A percentile compares a stretch with the other conserved stretches of the same genome.
These are phyloP conservation scores for Lodderomyces theae DNA, from an alignment of 1,139 yeast species.

Conservation along the genomic window DNA sequence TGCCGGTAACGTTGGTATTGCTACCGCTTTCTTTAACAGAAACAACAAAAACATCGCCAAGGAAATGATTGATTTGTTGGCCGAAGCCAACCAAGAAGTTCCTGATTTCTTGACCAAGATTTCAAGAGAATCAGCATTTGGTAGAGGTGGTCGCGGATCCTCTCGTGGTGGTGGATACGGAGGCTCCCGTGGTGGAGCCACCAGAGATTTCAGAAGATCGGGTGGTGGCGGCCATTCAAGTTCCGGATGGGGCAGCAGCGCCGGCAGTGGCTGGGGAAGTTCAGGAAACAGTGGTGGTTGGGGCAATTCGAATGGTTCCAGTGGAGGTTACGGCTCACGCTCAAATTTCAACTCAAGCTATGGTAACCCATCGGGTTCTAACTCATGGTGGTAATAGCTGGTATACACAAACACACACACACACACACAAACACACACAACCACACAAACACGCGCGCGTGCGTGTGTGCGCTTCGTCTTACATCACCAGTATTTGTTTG, in stretches of 20 bases:
- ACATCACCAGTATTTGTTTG: neutral
- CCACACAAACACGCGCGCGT: too few relatives aligned
- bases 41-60: constrained; percentile 86
- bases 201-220: constrained; percentile 61
- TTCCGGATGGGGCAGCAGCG: constrained; percentile 22
- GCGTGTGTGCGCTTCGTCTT: too few relatives aligned
- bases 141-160: constrained; percentile 42
- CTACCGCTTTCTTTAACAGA: constrained; percentile 97
- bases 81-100: constrained; percentile 97
- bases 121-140: constrained; percentile 72
- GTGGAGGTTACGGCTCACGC: constrained; percentile 12
- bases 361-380: constrained; percentile 33
- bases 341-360: constrained; percentile 22
- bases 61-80: constrained; percentile 80
- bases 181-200: constrained; percentile 43
- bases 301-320: constrained; percentile 12
- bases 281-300: constrained; percentile 6
- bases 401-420: too few relatives aligned
- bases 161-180: constrained; percentile 47
- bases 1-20: constrained; percentile 98
- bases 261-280: constrained; percentile 12
- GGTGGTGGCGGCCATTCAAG: constrained; percentile 25
- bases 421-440: too few relatives aligned
- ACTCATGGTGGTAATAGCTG: constrained; percentile 40
- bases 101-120: constrained; percentile 83